Base-by-base conservation (phyloP, 805 yeast genomes). In the Vanderwaltozyma tropicalis region DNA sequence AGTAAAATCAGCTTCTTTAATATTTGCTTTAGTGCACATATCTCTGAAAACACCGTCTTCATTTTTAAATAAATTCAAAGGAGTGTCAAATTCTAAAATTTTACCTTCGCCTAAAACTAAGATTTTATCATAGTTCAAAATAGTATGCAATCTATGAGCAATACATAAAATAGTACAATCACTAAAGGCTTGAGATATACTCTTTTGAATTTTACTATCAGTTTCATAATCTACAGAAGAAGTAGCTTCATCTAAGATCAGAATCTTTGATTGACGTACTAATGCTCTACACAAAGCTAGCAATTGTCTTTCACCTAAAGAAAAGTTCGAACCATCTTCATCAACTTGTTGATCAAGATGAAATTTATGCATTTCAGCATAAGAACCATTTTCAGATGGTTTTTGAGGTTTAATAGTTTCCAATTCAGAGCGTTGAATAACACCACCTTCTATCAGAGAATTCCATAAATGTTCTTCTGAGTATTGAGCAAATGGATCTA, bases 201-300 rank as follows among this genome's bases (percentile, higher is more conserved):
- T 75, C 0, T 55, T 35, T 53, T 80, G 88, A 44, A 80, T 71
- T 51, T 72, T 68, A 12, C 70, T 61, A 57, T 80, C 89, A 0
- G 88, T 80, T 46, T 74, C 80, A 51, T 75, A 75, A 53, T 80
- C 88, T 16, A 80, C 87, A 31, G 78, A 71, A 1, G 86, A 76
- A 0, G 89, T 81, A 3, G 88, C 87, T 56, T 80, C 89, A 55
- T 80, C 89, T 43, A 80, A 54, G 32, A 81, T 71, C 38, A 80
- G 56, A 35, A 80, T 72, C 50, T 69, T 74, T 12, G 80, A 62
- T 30, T 68, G 67, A 41, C 84, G 68, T 17, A 78, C 84, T 31
- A 81, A 59, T 0, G 88, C 87, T 41, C 89, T 66, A 1, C 87
- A 78, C 35, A 81, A 62, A 1, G 85, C 80, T 41, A 81, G 57